Evolutionary conservation across 2,329 filamentous ascomycete genomes (phyloP), one percentile per base, ranked within the genome.

Genomic region (Diatrype stigma): DNA sequence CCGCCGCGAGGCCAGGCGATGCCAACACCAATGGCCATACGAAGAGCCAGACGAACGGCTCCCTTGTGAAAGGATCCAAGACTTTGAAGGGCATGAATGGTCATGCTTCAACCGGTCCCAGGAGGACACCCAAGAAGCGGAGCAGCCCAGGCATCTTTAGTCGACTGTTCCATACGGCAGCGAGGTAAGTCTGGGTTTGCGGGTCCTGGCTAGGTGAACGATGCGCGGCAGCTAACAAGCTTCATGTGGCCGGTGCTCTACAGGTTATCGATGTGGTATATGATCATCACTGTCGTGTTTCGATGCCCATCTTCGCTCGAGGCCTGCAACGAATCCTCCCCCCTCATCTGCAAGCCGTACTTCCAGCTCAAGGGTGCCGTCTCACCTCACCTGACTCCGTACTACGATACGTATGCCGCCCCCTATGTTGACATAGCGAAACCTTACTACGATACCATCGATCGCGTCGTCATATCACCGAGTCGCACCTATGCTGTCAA

Each of bases 251-350:
- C 34, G 21, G 7, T 7, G 7, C 17, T 14, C 34, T 17, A 3
- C 56, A 93, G 93, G 63, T 69, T 96, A 42, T 69, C 86, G 51
- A 87, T 90, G 19, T 99, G 93, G 93, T 96, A 94, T 67, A 80
- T 85, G 34, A 84, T 97, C 57, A 70, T 91, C 54, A 94, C 88
- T 22, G 74, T 94, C 50, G 71, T 93, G 52, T 88, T 99, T 67
- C 83, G 86, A 54, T 99, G 93, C 68, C 93, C 93, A 12, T 75
- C 84, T 3, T 82, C 81, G 8, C 71, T 86, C 53, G 80, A 85
- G 26, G 78, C 82, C 23, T 81, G 94, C 63, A 80, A 82, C 61
- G 81, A 87, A 23, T 72, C 78, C 28, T 89, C 90, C 1, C 89
- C 92, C 1, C 79, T 74, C 56, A 81, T 97, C 55, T 99, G 94